These are phyloP conservation scores for Vitis amurensis DNA, from an alignment of 164 flowering plant species.

Conservation along the genomic window DNA sequence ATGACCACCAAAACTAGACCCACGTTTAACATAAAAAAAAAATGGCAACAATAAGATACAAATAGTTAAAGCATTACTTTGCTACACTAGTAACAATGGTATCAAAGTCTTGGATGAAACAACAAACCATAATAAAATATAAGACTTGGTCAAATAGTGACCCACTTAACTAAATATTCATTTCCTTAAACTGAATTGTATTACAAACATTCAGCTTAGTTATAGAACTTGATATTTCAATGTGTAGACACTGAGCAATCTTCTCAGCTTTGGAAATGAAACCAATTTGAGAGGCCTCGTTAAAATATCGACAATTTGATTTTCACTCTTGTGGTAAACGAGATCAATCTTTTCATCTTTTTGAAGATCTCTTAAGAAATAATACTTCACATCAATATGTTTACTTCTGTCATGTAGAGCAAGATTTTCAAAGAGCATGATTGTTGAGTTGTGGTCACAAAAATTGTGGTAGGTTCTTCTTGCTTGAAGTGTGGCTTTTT, in stretches of 20 bases:
- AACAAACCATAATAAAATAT: too few relatives aligned
- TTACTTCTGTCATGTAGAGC: neutral
- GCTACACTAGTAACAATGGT: too few relatives aligned
- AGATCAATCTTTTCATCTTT: neutral
- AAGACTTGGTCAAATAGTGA: too few relatives aligned
- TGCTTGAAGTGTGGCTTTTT: neutral
- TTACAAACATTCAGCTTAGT: neutral
- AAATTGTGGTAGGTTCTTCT: neutral
- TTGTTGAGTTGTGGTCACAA: too few relatives aligned
- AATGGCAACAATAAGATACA: too few relatives aligned
- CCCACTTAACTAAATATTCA: neutral
- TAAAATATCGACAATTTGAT: neutral
- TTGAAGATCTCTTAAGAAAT: neutral
- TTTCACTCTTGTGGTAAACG: neutral
- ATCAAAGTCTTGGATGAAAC: too few relatives aligned
- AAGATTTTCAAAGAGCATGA: neutral
- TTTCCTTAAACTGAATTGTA: neutral
- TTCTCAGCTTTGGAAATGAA: neutral
- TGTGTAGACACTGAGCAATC: neutral
- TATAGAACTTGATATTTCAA: neutral
- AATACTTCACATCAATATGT: neutral
- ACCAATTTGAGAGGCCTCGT: neutral
- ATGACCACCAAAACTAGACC: too few relatives aligned
- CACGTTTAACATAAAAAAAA: too few relatives aligned
- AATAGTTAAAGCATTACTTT: too few relatives aligned